Percentiles rank a stretch among this genome's conserved stretches.
Conservation (phyloP, 1,284 basidiomycete species). For the Mycena citricolor region DNA sequence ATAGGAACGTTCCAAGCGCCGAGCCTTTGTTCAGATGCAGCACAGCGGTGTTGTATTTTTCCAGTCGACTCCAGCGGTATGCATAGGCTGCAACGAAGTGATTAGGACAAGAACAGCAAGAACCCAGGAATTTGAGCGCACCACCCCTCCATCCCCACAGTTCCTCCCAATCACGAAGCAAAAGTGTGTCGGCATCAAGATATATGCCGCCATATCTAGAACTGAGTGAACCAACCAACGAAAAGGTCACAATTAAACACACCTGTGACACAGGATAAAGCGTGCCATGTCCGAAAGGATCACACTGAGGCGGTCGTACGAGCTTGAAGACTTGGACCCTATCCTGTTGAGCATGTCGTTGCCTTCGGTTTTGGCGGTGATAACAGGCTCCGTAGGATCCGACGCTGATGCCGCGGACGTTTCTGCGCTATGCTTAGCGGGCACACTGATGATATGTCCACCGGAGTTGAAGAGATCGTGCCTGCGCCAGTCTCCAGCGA, state of each 20-base stretch:
- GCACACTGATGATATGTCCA: conserved; percentile 58
- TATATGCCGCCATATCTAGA: conserved; percentile 75
- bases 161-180: conserved; percentile 91
- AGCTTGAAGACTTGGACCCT: conserved; percentile 72
- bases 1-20: conserved; percentile 79
- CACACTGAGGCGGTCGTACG: conserved; percentile 79
- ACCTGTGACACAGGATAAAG: conserved; percentile 79
- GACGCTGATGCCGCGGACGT: conserved; percentile 13
- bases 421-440: conserved; percentile 37
- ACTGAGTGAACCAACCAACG: neutral
- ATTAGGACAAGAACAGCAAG: too few species aligned
- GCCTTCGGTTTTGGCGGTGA: conserved; percentile 38
- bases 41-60: conserved; percentile 86
- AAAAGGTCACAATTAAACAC: neutral
- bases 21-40: conserved; percentile 81
- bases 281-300: conserved; percentile 87
- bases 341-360: conserved; percentile 70
- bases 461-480: conserved; percentile 76
- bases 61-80: conserved; percentile 80
- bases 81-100: too few species aligned
- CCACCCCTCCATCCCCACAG: conserved; percentile 85
- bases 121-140: too few species aligned
- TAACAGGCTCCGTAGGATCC: conserved; percentile 16
- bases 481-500: conserved; percentile 71
- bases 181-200: conserved; percentile 84